Percentiles rank a stretch among this genome's conserved stretches.
phyloP scores from a whole-genome alignment of 495 filamentous ascomycete genomes.

The Oleoguttula mirabilis region DNA sequence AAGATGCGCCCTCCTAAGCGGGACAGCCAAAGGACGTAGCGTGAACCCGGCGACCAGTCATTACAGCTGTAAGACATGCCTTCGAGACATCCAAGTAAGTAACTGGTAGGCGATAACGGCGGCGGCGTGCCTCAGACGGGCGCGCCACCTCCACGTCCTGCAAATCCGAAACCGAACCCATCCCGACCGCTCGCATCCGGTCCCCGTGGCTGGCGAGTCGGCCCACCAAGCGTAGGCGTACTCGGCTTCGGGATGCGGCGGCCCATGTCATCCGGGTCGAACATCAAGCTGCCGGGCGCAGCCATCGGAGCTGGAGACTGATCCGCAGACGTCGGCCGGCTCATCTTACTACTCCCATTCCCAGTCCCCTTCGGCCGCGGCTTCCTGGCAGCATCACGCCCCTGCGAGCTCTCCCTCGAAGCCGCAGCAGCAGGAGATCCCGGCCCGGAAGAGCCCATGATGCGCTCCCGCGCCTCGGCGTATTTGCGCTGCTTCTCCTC shows the following conservation, averaged over 20 bases:
- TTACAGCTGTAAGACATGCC: no score
- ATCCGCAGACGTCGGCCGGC: conserved; percentile 37
- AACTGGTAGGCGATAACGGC: no score
- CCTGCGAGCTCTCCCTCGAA: conserved; percentile 47
- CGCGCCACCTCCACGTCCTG: conserved; percentile 4
- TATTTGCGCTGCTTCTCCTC: conserved; percentile 86
- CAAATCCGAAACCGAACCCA: conserved; percentile 13
- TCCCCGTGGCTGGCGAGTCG: conserved; percentile 6
- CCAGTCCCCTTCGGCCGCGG: conserved; percentile 21
- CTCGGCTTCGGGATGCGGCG: conserved; percentile 36
- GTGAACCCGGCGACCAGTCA: no score
- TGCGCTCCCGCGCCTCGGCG: conserved; percentile 66
- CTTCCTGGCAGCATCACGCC: conserved; percentile 16
- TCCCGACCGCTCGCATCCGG: not conserved
- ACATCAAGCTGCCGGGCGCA: conserved; percentile 41
- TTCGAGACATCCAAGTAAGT: no score
- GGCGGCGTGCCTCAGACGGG: not conserved
- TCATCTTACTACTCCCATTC: conserved; percentile 30
- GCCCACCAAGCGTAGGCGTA: conserved; percentile 1
- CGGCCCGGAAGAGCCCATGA: conserved; percentile 56
- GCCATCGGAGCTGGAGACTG: conserved; percentile 28
- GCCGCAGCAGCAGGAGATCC: conserved; percentile 40
- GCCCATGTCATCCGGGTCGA: conserved; percentile 53
- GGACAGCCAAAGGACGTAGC: no score
- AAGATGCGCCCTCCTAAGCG: no score